A percentile compares a stretch with the other conserved stretches of the same genome.
Evolutionary conservation across 495 filamentous ascomycete genomes (phyloP).

Genomic region (Tetracladium marchalianum): DNA sequence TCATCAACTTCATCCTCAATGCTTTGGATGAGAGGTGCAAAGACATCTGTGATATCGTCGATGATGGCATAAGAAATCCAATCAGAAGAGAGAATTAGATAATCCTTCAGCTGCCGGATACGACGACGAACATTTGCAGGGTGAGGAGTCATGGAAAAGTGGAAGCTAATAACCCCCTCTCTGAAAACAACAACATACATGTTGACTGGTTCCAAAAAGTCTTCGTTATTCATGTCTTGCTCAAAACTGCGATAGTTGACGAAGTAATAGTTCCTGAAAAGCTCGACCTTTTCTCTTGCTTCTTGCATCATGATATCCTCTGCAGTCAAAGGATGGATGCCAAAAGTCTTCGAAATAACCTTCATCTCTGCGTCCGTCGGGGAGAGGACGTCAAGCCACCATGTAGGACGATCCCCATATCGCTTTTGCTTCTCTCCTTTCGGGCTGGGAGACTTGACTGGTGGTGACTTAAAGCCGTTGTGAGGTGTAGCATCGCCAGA

Average conservation of each 20-base stretch:
- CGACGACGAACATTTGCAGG: slow-evolving; percentile 89
- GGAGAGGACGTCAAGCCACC: slow-evolving; percentile 88
- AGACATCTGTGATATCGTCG: slow-evolving; percentile 95
- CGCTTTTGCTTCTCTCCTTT: slow-evolving; percentile 43
- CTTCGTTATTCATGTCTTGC: slow-evolving; percentile 76
- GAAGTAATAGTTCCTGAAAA: slow-evolving; percentile 96
- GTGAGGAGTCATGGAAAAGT: slow-evolving; percentile 88
- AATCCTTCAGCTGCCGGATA: slow-evolving; percentile 89
- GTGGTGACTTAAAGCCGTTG: slow-evolving; percentile 1
- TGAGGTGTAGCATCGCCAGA: slow-evolving; percentile 15
- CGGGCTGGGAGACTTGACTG: slow-evolving; percentile 6
- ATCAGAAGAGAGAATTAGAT: slow-evolving; percentile 83
- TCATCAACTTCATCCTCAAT: slow-evolving; percentile 86
- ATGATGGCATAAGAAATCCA: slow-evolving; percentile 99
- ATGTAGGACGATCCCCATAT: slow-evolving; percentile 84
- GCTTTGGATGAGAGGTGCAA: slow-evolving; percentile 77
- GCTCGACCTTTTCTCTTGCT: slow-evolving; percentile 92
- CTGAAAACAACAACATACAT: slow-evolving; percentile 97
- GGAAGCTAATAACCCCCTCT: slow-evolving; percentile 90
- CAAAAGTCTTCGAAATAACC: slow-evolving; percentile 81
- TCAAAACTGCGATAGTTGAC: slow-evolving; percentile 97
- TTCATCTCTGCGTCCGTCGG: slow-evolving; percentile 92
- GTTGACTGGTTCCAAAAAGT: slow-evolving; percentile 91
- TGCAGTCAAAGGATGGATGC: slow-evolving; percentile 86
- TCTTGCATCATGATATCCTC: slow-evolving; percentile 98